Conservation (phyloP, 2,329 filamentous ascomycete genomes). For the Fusarium sp. region DNA sequence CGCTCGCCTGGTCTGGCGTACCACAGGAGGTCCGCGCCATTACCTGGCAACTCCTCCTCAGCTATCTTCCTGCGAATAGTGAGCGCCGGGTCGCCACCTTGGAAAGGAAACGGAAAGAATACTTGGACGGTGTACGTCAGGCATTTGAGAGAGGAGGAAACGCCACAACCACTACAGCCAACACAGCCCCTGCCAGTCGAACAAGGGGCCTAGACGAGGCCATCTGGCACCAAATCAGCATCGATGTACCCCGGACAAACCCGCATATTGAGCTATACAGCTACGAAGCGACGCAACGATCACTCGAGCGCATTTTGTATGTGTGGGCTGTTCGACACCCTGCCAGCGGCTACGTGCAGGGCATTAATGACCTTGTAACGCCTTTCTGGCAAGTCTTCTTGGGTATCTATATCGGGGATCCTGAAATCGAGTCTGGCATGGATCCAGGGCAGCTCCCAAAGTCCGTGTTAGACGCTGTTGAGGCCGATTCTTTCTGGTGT, state of each 20-base stretch:
- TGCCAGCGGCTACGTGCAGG: slow-evolving; percentile 97
- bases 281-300: slow-evolving; percentile 95
- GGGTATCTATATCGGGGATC: slow-evolving; percentile 93
- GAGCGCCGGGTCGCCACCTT: slow-evolving; percentile 90
- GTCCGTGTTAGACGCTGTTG: slow-evolving; percentile 92
- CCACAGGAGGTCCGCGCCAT: slow-evolving; percentile 96
- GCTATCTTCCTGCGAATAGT: slow-evolving; percentile 96
- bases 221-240: slow-evolving; percentile 99
- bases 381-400: slow-evolving; percentile 99
- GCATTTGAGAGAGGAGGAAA: slow-evolving; percentile 75
- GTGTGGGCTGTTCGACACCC: slow-evolving; percentile 98
- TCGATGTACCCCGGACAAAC: slow-evolving; percentile 95
- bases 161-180: slow-evolving; percentile 59
- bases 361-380: slow-evolving; percentile 97
- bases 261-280: slow-evolving; percentile 95
- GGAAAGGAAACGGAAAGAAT: slow-evolving; percentile 95
- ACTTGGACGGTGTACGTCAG: slow-evolving; percentile 88
- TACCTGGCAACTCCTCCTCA: slow-evolving; percentile 97
- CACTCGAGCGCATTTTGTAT: slow-evolving; percentile 93
- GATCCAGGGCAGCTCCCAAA: slow-evolving; percentile 94
- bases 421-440: slow-evolving; percentile 93
- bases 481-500: slow-evolving; percentile 99
- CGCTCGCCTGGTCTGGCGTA: slow-evolving; percentile 92
- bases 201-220: slow-evolving; percentile 86
- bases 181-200: slow-evolving; percentile 57